Evolutionary conservation across 345 rosid species (phyloP).

Genomic region (Erucastrum elatum): DNA sequence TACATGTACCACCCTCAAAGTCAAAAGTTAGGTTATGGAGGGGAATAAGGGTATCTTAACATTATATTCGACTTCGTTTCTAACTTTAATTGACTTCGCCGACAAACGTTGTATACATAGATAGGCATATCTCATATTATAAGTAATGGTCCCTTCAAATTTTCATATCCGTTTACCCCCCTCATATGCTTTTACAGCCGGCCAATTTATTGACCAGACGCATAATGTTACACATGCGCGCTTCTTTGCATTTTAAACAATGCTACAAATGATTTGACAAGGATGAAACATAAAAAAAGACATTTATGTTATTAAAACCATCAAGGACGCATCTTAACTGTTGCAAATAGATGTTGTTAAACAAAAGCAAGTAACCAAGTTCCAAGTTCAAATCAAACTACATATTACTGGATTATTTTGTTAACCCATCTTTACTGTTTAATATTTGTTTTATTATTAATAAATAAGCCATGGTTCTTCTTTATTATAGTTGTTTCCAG

Average conservation of each 20-base stretch:
- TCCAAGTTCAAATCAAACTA: slow-evolving; percentile 1
- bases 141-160: slow-evolving; percentile 1
- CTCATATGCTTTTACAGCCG: not conserved
- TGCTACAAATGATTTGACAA: not conserved
- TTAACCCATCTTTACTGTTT: not conserved
- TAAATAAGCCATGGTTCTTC: not conserved
- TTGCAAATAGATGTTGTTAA: not conserved
- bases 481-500: not conserved
- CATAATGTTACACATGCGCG: not conserved
- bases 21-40: slow-evolving; percentile 36
- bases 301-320: not conserved
- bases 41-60: slow-evolving; percentile 18
- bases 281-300: not conserved
- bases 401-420: not conserved
- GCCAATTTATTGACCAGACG: not conserved
- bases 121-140: not conserved
- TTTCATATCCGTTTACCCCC: not conserved
- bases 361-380: not conserved
- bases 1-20: slow-evolving; percentile 16
- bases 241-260: not conserved
- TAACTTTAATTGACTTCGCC: slow-evolving; percentile 29
- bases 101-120: not conserved
- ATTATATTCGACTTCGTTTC: slow-evolving; percentile 4
- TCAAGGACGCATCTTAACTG: not conserved
- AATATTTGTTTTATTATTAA: not conserved